A percentile compares a stretch with the other conserved stretches of the same genome.
Conservation (phyloP, 2,329 filamentous ascomycete species). For the Colletotrichum melonis region DNA sequence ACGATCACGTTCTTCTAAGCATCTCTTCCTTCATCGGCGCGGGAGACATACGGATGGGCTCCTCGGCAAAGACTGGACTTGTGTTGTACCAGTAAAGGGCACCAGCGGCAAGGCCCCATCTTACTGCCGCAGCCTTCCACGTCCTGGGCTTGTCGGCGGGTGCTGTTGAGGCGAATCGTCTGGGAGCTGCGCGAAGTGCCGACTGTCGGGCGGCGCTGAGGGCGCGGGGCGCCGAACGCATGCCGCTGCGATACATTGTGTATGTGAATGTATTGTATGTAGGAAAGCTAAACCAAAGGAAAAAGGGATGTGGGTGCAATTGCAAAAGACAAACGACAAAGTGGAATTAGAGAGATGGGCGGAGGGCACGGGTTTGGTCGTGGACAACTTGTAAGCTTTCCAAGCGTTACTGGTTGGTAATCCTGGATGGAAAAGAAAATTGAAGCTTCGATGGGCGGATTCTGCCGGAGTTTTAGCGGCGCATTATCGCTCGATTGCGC, state of each 20-base stretch:
- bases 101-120: conserved; percentile 81
- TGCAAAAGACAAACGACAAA: conserved; percentile 17
- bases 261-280: neutral
- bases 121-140: conserved; percentile 81
- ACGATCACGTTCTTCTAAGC: too few species aligned
- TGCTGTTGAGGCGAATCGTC: conserved; percentile 65
- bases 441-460: conserved; percentile 30
- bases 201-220: conserved; percentile 54
- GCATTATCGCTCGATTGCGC: conserved; percentile 5
- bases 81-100: conserved; percentile 96
- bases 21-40: neutral
- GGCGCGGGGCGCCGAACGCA: conserved; percentile 60
- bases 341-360: conserved; percentile 32
- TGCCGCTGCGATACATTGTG: conserved; percentile 63
- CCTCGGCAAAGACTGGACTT: conserved; percentile 86
- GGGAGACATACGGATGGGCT: conserved; percentile 73
- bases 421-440: conserved; percentile 36
- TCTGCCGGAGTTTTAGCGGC: conserved; percentile 36
- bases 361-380: conserved; percentile 1
- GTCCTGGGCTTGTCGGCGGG: conserved; percentile 76
- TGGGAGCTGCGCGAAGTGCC: conserved; percentile 51
- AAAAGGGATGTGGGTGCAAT: neutral
- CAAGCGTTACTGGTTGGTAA: conserved; percentile 34
- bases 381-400: conserved; percentile 15
- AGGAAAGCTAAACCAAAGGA: neutral